Evolutionary conservation across 164 flowering plant genomes (phyloP).

Genomic region (Buxus sempervirens): DNA sequence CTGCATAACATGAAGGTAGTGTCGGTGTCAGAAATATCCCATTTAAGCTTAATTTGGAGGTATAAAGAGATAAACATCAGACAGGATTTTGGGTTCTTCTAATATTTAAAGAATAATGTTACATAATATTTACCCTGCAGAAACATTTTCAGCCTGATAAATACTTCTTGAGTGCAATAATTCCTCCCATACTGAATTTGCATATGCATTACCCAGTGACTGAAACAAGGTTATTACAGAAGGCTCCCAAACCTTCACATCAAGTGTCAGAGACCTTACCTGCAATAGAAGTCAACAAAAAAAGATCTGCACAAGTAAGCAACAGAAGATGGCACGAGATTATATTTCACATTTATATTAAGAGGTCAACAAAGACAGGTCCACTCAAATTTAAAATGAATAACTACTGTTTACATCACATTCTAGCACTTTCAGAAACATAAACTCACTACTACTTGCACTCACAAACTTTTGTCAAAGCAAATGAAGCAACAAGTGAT

Average conservation of each 20-base stretch:
- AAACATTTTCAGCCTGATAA: conserved; percentile 36
- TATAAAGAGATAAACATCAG: background rate
- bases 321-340: background rate
- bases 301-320: background rate
- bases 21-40: background rate
- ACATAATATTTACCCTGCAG: conserved; percentile 39
- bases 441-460: background rate
- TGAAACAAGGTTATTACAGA: conserved; percentile 75
- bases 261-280: conserved; percentile 92
- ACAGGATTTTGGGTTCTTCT: background rate
- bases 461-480: background rate
- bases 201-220: conserved; percentile 79
- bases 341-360: too few relatives aligned
- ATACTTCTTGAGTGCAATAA: conserved; percentile 39
- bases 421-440: background rate
- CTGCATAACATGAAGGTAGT: conserved; percentile 32
- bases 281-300: conserved; percentile 25
- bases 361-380: background rate
- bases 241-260: conserved; percentile 94
- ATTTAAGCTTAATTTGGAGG: background rate
- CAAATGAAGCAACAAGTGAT: background rate
- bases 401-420: too few relatives aligned
- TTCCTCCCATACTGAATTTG: conserved; percentile 89
- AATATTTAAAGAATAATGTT: background rate
- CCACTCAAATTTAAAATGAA: too few relatives aligned